Base-by-base conservation (phyloP, 83 land plant species). In the Isoetes engelmannii region DNA sequence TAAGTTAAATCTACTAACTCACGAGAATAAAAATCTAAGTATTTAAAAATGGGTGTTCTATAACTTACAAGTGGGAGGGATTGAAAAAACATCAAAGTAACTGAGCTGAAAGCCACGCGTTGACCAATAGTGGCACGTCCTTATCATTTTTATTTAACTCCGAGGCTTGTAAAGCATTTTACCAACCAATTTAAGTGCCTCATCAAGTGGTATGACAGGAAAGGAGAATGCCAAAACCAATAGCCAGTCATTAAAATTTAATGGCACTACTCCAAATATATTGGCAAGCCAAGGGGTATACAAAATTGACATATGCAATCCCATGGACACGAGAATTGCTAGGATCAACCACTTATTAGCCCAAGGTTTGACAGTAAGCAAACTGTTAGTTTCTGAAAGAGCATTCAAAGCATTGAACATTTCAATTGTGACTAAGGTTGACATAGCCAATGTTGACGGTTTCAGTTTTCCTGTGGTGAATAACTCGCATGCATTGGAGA, bases 341-440 rank as follows among this genome's bases (percentile, higher is more conserved):
- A 74, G n/a, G 0, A 67, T 28, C 19, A 77, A 59, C 70, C 71
- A 77, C n/a, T 48, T 44, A 47, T 77, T 77, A 10, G 56, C 63
- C 80, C 80, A 77, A 2, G 74, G 74, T 20, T 65, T 57, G 17
- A 57, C 69, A 1, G 60, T 65, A 13, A 72, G 28, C 58, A 77
- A 50, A 50, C 75, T 71, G 66, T 67, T 72, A 8, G 61, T 47
- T 46, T 77, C 80, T 4, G 80, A 77, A 7, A 77, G 65, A 10
- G 80, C 80, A 48, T 77, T 77, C 65, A 77, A 44, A 3, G 80
- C 75, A 51, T 77, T 77, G 19, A 77, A 72, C 80, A 77, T 77
- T 51, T 77, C 80, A 37, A 72, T 77, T 37, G 61, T 71, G 4
- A 77, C 80, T 8, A 77, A 49, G 5, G 75, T 72, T 20, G 80